Percentiles rank a stretch among this genome's conserved stretches.
phyloP scores from a whole-genome alignment of 1,139 yeast genomes.

The Hansenula lynferdii region DNA sequence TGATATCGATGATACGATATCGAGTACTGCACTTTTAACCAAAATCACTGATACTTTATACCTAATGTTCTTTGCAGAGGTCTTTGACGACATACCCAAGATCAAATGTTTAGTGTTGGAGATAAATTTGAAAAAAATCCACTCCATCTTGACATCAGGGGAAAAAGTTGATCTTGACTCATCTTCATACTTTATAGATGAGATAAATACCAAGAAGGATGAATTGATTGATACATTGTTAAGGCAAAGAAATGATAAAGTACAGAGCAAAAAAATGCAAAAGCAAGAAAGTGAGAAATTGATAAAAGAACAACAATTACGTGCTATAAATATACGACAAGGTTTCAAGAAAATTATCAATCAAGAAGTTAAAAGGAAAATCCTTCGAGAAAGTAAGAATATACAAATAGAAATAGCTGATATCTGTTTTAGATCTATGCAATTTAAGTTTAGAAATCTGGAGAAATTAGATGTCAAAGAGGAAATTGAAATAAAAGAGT shows the following conservation, averaged over 20 bases:
- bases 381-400: conserved; percentile 9
- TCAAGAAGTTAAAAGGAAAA: conserved; percentile 10
- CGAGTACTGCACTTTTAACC: conserved; percentile 13
- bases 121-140: conserved; percentile 8
- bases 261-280: conserved; percentile 13
- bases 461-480: conserved; percentile 6
- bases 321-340: conserved; percentile 10
- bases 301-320: conserved; percentile 13
- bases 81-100: conserved; percentile 1
- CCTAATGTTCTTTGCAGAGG: conserved; percentile 18
- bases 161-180: neutral
- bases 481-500: conserved; percentile 11
- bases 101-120: conserved; percentile 18
- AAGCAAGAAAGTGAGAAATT: conserved; percentile 11
- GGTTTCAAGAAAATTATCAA: conserved; percentile 14
- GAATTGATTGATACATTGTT: conserved; percentile 20
- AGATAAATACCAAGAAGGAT: conserved; percentile 11
- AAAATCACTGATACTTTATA: conserved; percentile 7
- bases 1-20: conserved; percentile 4
- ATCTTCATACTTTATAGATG: conserved; percentile 15
- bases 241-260: conserved; percentile 10
- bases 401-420: conserved; percentile 20
- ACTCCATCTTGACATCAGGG: conserved; percentile 6
- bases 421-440: conserved; percentile 18
- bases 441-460: conserved; percentile 13